Conservation (phyloP, 352 stramenopile species). For the Pythium biforme region DNA sequence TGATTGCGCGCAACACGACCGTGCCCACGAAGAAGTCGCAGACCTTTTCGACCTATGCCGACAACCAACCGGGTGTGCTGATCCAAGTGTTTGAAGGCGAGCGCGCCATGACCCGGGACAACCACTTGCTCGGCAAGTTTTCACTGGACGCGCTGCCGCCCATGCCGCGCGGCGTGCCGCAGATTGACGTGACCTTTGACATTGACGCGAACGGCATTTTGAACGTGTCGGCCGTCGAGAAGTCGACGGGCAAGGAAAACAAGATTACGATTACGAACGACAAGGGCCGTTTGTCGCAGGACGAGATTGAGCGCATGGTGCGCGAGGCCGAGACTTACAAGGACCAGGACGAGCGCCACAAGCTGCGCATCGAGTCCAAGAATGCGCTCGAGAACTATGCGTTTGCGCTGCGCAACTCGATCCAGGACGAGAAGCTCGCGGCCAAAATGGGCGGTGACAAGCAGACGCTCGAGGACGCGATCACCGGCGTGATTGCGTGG, state of each 20-base stretch:
- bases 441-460: conserved; percentile 92
- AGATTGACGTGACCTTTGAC: conserved; percentile 91
- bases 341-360: conserved; percentile 95
- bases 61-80: conserved; percentile 85
- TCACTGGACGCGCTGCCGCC: conserved; percentile 80
- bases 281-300: conserved; percentile 95
- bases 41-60: conserved; percentile 86
- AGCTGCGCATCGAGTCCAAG: conserved; percentile 94
- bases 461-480: conserved; percentile 74
- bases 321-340: conserved; percentile 97
- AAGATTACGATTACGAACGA: conserved; percentile 99
- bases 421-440: conserved; percentile 93
- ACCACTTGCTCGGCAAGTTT: conserved; percentile 89
- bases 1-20: conserved; percentile 89
- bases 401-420: conserved; percentile 89
- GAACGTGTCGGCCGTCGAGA: conserved; percentile 91
- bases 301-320: conserved; percentile 99
- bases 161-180: conserved; percentile 87
- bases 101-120: conserved; percentile 92
- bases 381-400: conserved; percentile 97
- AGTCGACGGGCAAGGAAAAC: conserved; percentile 95
- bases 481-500: conserved; percentile 96
- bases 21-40: conserved; percentile 85
- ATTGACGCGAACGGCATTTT: conserved; percentile 92
- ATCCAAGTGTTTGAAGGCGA: conserved; percentile 93